Base-by-base conservation (phyloP, 2,329 filamentous ascomycete genomes). In the Calonectria pauciramosa region DNA sequence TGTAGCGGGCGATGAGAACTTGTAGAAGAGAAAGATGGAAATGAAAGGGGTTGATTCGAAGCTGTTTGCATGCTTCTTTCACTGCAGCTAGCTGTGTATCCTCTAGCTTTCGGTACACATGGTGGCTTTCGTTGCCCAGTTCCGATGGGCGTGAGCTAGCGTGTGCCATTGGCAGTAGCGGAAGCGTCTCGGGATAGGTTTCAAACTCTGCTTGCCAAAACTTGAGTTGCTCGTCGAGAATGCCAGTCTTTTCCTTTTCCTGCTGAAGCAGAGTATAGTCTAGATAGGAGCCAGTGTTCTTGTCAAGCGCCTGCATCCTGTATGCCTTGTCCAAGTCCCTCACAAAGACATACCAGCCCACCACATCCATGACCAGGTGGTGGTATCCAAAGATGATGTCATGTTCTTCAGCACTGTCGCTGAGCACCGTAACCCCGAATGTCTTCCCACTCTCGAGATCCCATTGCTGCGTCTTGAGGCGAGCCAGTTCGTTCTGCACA, bases 361-460 rank as follows among this genome's bases (percentile, higher is more conserved):
- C 76, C 1, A 87, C 88, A 73, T 91, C 90, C 84, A 91, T 86
- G 52, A 84, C 82, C 47, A 91, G 90, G 77, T 90, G 89, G 74
- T 91, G 89, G 52, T 84, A 85, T 7, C 82, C 83, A 16, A 91
- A 71, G 0, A 91, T 60, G 2, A 90, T 73, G 75, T 82, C 86
- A 74, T 89, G 86, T 10, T 75, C 68, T 0, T 80, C 1, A 80
- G 73, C 0, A 82, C 83, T 14, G 82, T 71, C 78, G 0, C 85
- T 79, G 5, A 89, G 78, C 1, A 89, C 78, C 4, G 78, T 68
- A 4, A 87, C 76, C 8, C 81, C 78, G 8, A 87, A 68, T 2
- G 78, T 67, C 6, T 86, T 78, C 13, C 86, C 85, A 10, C 76
- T 77, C 18, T 81, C 82, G 13, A 90, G 71, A 66, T 88, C 83